Conservation (phyloP, 2,329 filamentous ascomycete species). For the Paraconiothyrium sp. region DNA sequence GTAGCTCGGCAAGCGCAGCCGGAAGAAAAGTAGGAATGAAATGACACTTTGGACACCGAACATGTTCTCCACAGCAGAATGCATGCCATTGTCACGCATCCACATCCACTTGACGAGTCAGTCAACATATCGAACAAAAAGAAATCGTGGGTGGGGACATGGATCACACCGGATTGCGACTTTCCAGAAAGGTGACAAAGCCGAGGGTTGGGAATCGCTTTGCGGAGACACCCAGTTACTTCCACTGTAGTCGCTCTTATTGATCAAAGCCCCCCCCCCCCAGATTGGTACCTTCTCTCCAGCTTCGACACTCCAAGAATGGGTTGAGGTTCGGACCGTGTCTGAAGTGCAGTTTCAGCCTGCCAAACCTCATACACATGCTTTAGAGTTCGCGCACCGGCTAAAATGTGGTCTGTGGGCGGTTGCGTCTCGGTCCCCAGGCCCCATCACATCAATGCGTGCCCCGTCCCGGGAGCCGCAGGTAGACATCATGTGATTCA, state of each 20-base stretch:
- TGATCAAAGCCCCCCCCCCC: too few relatives aligned
- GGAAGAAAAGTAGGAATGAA: background rate
- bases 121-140: background rate
- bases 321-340: slow-evolving; percentile 2
- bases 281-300: too few relatives aligned
- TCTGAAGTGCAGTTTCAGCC: slow-evolving; percentile 27
- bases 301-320: background rate
- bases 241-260: too few relatives aligned
- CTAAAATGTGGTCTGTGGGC: slow-evolving; percentile 24
- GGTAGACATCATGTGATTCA: background rate
- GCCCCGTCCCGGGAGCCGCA: background rate
- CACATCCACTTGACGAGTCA: background rate
- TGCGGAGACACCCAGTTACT: too few relatives aligned
- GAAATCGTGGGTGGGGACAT: background rate
- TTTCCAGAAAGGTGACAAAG: background rate
- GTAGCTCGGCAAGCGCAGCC: background rate
- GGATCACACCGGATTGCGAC: background rate
- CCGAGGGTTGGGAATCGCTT: too few relatives aligned
- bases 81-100: background rate
- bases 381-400: slow-evolving; percentile 20
- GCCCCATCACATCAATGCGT: slow-evolving; percentile 9
- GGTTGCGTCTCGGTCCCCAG: slow-evolving; percentile 19
- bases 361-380: slow-evolving; percentile 19
- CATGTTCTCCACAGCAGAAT: background rate
- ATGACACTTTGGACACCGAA: slow-evolving; percentile 8